These are phyloP conservation scores for Calocybe gangraenosa DNA, from an alignment of 768 basidiomycete genomes.

Conservation along the genomic window DNA sequence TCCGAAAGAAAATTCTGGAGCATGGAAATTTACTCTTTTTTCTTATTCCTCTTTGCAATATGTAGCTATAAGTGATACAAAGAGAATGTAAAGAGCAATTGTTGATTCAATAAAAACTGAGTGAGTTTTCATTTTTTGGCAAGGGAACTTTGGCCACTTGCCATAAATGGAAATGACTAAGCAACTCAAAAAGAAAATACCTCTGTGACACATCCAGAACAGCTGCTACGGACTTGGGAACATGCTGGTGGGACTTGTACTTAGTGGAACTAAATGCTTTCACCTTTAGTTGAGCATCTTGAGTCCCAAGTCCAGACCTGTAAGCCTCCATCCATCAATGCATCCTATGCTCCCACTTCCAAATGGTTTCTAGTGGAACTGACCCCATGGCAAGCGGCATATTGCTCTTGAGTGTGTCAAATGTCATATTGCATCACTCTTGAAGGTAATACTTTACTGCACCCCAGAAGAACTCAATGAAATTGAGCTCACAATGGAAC, in stretches of 20 bases:
- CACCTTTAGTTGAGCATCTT: constrained; percentile 26
- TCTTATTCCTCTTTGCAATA: too few species aligned
- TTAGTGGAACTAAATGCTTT: constrained; percentile 26
- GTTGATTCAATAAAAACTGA: too few species aligned
- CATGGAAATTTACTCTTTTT: too few species aligned
- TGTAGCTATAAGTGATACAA: too few species aligned
- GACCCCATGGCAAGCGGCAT: constrained; percentile 20
- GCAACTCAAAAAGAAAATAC: too few species aligned
- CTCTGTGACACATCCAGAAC: too few species aligned
- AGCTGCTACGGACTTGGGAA: constrained; percentile 14
- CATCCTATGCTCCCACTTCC: constrained; percentile 30
- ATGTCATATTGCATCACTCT: too few species aligned
- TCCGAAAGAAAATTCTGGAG: constrained; percentile 19
- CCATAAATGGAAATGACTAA: too few species aligned
- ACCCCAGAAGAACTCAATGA: constrained; percentile 4
- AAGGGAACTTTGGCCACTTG: too few species aligned
- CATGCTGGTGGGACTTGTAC: constrained; percentile 23
- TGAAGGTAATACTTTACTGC: background rate
- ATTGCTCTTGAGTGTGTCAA: constrained; percentile 15
- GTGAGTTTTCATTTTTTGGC: too few species aligned
- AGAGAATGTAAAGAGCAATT: too few species aligned
- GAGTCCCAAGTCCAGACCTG: constrained; percentile 18
- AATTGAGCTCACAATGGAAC: constrained; percentile 4
- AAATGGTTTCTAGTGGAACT: constrained; percentile 22
- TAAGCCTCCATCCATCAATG: constrained; percentile 31